Percentiles rank a stretch among this genome's conserved stretches.
These are phyloP conservation scores for Ophiocordyceps australis DNA, from an alignment of 2,329 filamentous ascomycete genomes.

Conservation along the genomic window DNA sequence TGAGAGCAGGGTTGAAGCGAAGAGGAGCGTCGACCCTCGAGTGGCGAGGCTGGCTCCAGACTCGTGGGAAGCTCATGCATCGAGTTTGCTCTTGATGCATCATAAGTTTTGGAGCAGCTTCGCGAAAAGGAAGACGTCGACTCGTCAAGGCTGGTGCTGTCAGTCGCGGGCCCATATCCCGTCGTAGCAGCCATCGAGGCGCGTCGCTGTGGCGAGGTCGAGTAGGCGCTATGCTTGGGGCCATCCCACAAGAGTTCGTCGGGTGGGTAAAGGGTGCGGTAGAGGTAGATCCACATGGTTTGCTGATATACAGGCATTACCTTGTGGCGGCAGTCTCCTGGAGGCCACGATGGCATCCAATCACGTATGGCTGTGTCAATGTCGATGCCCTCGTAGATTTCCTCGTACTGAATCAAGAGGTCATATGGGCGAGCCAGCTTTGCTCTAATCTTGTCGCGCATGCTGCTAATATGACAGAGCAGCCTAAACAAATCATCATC, in stretches of 20 bases:
- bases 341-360: slow-evolving; percentile 50
- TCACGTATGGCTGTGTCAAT: slow-evolving; percentile 58
- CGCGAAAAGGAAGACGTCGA: slow-evolving; percentile 6
- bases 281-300: slow-evolving; percentile 48
- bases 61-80: slow-evolving; percentile 17
- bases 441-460: slow-evolving; percentile 55
- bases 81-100: slow-evolving; percentile 18
- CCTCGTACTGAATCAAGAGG: slow-evolving; percentile 55
- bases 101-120: slow-evolving; percentile 14
- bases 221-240: no score
- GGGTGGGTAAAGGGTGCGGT: slow-evolving; percentile 42
- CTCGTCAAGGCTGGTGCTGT: neutral
- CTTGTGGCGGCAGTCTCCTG: slow-evolving; percentile 35
- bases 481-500: slow-evolving; percentile 66
- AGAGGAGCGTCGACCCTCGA: slow-evolving; percentile 26
- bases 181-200: slow-evolving; percentile 17
- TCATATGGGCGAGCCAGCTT: slow-evolving; percentile 44
- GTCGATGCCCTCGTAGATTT: slow-evolving; percentile 52
- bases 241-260: slow-evolving; percentile 8
- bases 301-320: slow-evolving; percentile 44
- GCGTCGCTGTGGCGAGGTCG: slow-evolving; percentile 9
- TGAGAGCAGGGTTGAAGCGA: slow-evolving; percentile 30
- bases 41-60: slow-evolving; percentile 18
- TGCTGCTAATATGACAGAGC: slow-evolving; percentile 60
- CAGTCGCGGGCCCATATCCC: slow-evolving; percentile 1